phyloP scores from a whole-genome alignment of 2,329 filamentous ascomycete species.

The Cladosporium sp. region DNA sequence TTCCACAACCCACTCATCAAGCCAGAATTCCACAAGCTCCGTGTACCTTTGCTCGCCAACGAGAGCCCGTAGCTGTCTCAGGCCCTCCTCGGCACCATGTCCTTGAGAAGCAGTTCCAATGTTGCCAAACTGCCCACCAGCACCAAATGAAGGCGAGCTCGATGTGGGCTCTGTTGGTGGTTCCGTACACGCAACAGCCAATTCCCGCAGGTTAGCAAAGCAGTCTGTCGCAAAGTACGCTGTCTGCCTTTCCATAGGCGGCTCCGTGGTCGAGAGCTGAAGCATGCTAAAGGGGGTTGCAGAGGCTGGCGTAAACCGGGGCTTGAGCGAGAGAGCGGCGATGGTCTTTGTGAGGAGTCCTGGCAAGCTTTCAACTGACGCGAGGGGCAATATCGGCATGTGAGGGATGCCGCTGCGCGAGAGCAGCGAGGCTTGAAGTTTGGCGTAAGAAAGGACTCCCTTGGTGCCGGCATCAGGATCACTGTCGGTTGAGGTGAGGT shows the following conservation, averaged over 20 bases:
- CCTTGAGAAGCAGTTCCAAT: constrained; percentile 26
- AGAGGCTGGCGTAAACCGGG: no score
- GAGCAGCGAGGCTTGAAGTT: constrained; percentile 34
- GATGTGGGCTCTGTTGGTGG: constrained; percentile 11
- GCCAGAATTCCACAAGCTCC: constrained; percentile 45
- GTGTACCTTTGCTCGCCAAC: constrained; percentile 36
- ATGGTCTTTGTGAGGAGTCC: constrained; percentile 24
- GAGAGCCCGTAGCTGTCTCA: constrained; percentile 36
- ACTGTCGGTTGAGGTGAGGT: constrained; percentile 7
- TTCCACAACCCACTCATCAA: constrained; percentile 35
- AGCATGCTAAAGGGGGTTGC: no score
- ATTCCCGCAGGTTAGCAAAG: constrained; percentile 29
- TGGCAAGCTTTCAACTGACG: constrained; percentile 28
- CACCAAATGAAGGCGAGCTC: constrained; percentile 22
- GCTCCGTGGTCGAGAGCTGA: constrained; percentile 29
- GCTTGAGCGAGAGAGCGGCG: constrained; percentile 15
- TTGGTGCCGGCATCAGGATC: constrained; percentile 2
- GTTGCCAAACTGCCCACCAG: constrained; percentile 30
- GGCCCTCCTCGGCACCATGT: constrained; percentile 25
- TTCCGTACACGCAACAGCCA: constrained; percentile 27
- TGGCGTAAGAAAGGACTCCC: constrained; percentile 31
- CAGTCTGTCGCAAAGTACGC: constrained; percentile 32
- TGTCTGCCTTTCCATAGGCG: constrained; percentile 31
- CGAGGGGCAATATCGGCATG: constrained; percentile 35
- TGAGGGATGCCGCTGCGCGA: constrained; percentile 26